Conservation (phyloP, 2,329 filamentous ascomycete genomes). For the Arthrobotrys megalospora region DNA sequence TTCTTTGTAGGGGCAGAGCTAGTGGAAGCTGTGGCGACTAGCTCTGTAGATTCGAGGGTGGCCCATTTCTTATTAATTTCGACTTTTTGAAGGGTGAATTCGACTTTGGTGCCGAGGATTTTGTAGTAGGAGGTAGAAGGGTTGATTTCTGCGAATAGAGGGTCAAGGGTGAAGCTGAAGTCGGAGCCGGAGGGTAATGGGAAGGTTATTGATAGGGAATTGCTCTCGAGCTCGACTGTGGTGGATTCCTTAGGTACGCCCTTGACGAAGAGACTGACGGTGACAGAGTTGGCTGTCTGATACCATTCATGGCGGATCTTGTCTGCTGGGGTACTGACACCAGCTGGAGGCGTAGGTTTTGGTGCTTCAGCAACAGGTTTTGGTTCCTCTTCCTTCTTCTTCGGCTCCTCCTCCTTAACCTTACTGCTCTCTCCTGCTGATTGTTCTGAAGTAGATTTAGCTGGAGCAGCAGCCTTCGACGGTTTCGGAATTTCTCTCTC, state of each 20-base stretch:
- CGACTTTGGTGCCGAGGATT: slow-evolving; percentile 84
- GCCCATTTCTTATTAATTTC: slow-evolving; percentile 78
- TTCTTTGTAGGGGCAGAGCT: slow-evolving; percentile 62
- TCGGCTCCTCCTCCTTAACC: slow-evolving; percentile 55
- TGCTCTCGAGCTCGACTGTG: slow-evolving; percentile 68
- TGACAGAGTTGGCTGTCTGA: slow-evolving; percentile 74
- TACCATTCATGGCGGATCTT: slow-evolving; percentile 80
- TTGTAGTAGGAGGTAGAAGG: slow-evolving; percentile 74
- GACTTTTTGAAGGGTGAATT: slow-evolving; percentile 80
- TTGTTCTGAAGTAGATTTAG: slow-evolving; percentile 1
- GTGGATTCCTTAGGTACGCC: slow-evolving; percentile 74
- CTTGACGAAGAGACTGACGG: slow-evolving; percentile 76
- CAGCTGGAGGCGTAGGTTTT: slow-evolving; percentile 26
- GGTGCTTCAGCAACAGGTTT: slow-evolving; percentile 58
- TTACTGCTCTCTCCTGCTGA: slow-evolving; percentile 55
- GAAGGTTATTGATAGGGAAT: slow-evolving; percentile 68
- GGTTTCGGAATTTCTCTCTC: slow-evolving; percentile 66
- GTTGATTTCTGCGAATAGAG: slow-evolving; percentile 78
- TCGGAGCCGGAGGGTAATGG: slow-evolving; percentile 73
- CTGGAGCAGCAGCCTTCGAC: slow-evolving; percentile 65
- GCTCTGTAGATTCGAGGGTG: slow-evolving; percentile 71
- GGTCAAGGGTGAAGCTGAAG: slow-evolving; percentile 74
- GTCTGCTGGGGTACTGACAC: slow-evolving; percentile 69
- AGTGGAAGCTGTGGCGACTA: slow-evolving; percentile 50
- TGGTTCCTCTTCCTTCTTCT: slow-evolving; percentile 36